Conservation (phyloP, 352 stramenopile species). For the Pythium utonaiense region DNA sequence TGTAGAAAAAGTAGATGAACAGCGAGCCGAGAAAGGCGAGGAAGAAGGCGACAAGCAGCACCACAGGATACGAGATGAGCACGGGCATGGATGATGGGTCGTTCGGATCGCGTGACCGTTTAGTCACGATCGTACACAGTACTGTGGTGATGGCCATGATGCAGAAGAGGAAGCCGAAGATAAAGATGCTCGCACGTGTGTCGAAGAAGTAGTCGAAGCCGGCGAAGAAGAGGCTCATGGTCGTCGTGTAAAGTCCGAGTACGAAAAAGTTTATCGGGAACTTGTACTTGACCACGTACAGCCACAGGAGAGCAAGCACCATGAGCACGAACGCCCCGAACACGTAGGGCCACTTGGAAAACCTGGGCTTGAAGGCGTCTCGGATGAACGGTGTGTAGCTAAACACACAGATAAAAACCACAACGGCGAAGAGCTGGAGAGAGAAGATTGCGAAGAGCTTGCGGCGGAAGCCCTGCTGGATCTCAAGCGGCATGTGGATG, state of each 20-base stretch:
- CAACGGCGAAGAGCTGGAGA: conserved; percentile 55
- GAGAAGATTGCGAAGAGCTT: conserved; percentile 74
- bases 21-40: conserved; percentile 54
- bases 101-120: conserved; percentile 32
- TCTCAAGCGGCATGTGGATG: conserved; percentile 63
- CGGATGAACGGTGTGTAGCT: conserved; percentile 30
- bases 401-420: conserved; percentile 40
- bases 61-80: conserved; percentile 58
- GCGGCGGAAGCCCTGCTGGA: conserved; percentile 65
- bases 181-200: conserved; percentile 61
- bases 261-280: conserved; percentile 74
- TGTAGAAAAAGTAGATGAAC: conserved; percentile 58
- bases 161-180: conserved; percentile 56
- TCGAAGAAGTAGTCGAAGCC: conserved; percentile 54
- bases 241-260: conserved; percentile 49
- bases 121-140: conserved; percentile 47
- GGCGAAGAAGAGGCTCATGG: conserved; percentile 58
- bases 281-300: conserved; percentile 74
- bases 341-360: conserved; percentile 49
- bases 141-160: conserved; percentile 59
- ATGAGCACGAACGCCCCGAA: conserved; percentile 48
- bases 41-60: conserved; percentile 50
- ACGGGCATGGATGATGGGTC: conserved; percentile 14
- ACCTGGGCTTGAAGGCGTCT: conserved; percentile 28
- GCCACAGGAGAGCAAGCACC: conserved; percentile 49